These are phyloP conservation scores for Casuarina cunninghamiana DNA, from an alignment of 306 rosid species.

Conservation along the genomic window DNA sequence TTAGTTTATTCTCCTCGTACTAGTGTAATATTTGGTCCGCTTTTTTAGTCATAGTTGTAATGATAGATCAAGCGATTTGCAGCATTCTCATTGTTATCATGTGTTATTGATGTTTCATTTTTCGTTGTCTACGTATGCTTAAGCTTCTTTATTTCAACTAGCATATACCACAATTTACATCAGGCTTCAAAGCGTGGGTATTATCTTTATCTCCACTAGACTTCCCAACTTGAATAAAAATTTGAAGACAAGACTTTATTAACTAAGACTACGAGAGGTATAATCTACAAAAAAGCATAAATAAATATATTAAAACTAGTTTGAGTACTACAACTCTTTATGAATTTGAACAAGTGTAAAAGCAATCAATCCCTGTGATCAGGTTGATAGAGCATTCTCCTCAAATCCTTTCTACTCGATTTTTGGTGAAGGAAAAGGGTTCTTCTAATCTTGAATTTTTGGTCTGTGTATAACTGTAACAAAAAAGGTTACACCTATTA, in stretches of 20 bases:
- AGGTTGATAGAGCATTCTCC: no score
- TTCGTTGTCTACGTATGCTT: background rate
- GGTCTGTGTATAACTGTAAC: no score
- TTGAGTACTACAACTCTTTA: background rate
- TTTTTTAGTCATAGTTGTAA: conserved; percentile 7
- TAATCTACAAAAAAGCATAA: no score
- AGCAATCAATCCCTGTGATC: no score
- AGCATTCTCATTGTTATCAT: background rate
- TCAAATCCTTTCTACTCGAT: no score
- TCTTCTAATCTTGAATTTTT: no score
- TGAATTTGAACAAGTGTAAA: no score
- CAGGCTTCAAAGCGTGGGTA: background rate
- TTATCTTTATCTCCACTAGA: background rate
- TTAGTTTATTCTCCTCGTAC: conserved; percentile 1
- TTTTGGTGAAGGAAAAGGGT: no score
- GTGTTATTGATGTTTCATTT: background rate
- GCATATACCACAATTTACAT: background rate
- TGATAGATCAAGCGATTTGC: conserved; percentile 13
- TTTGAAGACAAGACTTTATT: background rate
- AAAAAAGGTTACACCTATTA: no score
- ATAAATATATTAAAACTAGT: no score
- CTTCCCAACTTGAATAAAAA: no score
- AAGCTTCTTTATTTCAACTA: background rate
- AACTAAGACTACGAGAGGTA: no score
- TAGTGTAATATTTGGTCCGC: conserved; percentile 5